A percentile compares a stretch with the other conserved stretches of the same genome.
These are phyloP conservation scores for Solanum chiquidenum DNA, from an alignment of 257 asterid species.

Conservation along the genomic window DNA sequence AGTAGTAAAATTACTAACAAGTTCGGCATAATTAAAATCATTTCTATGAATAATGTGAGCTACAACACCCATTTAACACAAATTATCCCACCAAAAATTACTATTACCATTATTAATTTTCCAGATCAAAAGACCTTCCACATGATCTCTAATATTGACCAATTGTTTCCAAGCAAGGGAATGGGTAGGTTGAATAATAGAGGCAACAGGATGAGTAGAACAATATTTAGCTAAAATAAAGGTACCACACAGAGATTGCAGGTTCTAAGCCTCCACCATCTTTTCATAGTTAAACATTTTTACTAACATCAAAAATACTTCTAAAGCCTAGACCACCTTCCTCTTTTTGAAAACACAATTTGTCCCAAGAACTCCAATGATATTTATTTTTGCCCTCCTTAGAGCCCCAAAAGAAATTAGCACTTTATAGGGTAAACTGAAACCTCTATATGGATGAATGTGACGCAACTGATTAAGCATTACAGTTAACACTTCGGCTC, in stretches of 20 bases:
- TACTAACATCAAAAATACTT: background rate
- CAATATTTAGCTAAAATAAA: background rate
- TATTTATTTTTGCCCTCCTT: background rate
- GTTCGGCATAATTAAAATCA: background rate
- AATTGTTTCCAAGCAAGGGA: background rate
- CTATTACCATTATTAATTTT: too few species aligned
- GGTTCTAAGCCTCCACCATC: background rate
- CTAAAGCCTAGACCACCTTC: background rate
- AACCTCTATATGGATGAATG: background rate
- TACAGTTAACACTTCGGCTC: background rate
- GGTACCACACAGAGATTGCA: background rate
- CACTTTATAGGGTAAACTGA: background rate
- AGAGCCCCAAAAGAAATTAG: background rate
- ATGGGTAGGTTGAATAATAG: background rate
- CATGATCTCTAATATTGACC: background rate
- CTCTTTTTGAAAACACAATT: background rate
- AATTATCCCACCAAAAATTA: too few species aligned
- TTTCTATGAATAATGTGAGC: background rate
- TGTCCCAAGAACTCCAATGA: background rate
- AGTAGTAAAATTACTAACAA: background rate
- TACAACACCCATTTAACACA: too few species aligned
- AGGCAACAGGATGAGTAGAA: background rate
- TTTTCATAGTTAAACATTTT: background rate
- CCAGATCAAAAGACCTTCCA: background rate
- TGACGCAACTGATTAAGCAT: background rate